phyloP scores from a whole-genome alignment of 441 rosid genomes.

The Aleurites moluccanus region DNA sequence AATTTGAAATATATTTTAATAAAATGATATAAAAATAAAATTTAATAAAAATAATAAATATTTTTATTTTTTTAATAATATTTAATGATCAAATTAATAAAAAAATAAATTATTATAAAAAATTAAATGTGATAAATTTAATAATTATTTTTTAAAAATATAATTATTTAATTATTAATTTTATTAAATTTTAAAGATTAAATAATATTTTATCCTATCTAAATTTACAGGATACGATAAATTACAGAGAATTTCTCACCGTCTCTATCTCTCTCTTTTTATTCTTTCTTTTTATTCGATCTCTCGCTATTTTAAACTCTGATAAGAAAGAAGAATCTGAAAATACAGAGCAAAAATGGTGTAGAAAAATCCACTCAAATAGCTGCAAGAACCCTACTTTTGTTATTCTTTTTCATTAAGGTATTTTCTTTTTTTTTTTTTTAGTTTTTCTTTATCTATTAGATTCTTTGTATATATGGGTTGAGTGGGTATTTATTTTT shows the following conservation, averaged over 20 bases:
- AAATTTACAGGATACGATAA: not conserved
- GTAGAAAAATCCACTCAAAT: not conserved
- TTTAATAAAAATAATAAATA: no score
- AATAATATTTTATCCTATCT: no score
- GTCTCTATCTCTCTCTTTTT: slow-evolving; percentile 6
- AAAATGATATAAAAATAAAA: no score
- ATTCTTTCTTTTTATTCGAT: not conserved
- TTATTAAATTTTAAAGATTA: no score
- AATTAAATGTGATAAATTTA: no score
- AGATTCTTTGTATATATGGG: not conserved
- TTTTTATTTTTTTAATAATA: no score
- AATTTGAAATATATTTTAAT: no score
- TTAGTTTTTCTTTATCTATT: slow-evolving; percentile 4
- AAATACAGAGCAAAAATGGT: not conserved
- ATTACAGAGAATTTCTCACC: not conserved
- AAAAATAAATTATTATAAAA: no score
- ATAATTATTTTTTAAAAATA: no score
- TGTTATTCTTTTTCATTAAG: not conserved
- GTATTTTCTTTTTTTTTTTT: no score
- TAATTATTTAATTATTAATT: no score
- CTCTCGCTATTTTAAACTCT: not conserved
- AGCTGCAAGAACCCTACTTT: slow-evolving; percentile 16
- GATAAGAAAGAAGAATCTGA: not conserved
- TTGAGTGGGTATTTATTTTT: not conserved
- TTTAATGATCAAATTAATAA: no score